Evolutionary conservation across 805 yeast genomes (phyloP).

Genomic region (Grigorovia yakushimaensis): DNA sequence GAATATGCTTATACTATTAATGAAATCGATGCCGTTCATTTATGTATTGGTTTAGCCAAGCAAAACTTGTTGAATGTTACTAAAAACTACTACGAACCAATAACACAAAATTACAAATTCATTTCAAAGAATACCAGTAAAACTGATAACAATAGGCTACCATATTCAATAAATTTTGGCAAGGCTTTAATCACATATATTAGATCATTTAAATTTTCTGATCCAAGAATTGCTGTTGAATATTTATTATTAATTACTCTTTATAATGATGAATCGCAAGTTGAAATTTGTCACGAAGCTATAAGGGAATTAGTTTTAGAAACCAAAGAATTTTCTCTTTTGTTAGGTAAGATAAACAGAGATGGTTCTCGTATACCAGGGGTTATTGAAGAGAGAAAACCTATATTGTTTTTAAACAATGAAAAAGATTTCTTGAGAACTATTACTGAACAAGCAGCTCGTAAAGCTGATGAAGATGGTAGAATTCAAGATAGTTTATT

Average conservation of each 20-base stretch:
- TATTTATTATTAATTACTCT: conserved; percentile 67
- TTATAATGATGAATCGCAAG: conserved; percentile 36
- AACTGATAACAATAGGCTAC: not conserved
- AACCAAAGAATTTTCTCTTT: conserved; percentile 70
- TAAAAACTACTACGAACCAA: conserved; percentile 8
- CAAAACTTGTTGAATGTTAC: conserved; percentile 44
- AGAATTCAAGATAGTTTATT: conserved; percentile 75
- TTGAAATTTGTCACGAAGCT: conserved; percentile 60
- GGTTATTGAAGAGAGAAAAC: conserved; percentile 66
- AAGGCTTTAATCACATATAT: conserved; percentile 72
- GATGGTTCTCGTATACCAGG: conserved; percentile 79
- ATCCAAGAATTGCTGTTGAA: conserved; percentile 88
- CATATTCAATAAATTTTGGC: conserved; percentile 35
- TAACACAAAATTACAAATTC: conserved; percentile 8
- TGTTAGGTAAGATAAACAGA: conserved; percentile 74
- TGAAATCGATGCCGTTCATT: conserved; percentile 83
- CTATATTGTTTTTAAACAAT: conserved; percentile 47
- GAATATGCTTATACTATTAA: conserved; percentile 43
- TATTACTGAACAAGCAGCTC: conserved; percentile 79
- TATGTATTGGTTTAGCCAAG: conserved; percentile 71
- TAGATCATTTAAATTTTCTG: conserved; percentile 70
- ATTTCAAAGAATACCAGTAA: conserved; percentile 12
- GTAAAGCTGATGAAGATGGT: conserved; percentile 85
- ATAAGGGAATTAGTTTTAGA: conserved; percentile 76
- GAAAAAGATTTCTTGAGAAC: conserved; percentile 52